These are phyloP conservation scores for Aspergillus fumigatus DNA, from an alignment of 2,329 filamentous ascomycete genomes.

Conservation along the genomic window DNA sequence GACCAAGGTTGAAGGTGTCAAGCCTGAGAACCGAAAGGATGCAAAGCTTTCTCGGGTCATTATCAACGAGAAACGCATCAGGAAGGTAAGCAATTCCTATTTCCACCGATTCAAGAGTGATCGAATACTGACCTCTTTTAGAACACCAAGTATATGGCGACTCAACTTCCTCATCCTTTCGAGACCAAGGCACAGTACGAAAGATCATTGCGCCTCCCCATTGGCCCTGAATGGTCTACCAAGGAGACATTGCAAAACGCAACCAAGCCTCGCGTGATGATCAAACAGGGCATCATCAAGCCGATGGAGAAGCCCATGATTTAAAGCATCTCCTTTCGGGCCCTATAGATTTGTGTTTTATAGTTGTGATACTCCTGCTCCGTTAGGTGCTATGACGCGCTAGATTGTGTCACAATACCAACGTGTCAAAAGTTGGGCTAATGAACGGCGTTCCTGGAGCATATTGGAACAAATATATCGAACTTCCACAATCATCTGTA, in stretches of 20 bases:
- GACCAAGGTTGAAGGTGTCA: slow-evolving; percentile 60
- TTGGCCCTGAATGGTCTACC: slow-evolving; percentile 94
- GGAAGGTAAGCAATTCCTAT: slow-evolving; percentile 60
- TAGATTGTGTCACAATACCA: background rate
- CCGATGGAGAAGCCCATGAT: slow-evolving; percentile 75
- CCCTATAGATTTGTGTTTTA: background rate
- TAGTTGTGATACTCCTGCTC: background rate
- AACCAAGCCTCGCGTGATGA: slow-evolving; percentile 81
- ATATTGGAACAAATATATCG: background rate
- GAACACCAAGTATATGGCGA: slow-evolving; percentile 84
- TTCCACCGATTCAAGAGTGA: background rate
- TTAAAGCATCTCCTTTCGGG: slow-evolving; percentile 24
- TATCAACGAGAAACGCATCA: slow-evolving; percentile 83
- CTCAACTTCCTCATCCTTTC: slow-evolving; percentile 80
- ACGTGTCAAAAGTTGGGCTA: background rate
- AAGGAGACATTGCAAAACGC: slow-evolving; percentile 88
- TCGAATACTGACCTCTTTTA: slow-evolving; percentile 32
- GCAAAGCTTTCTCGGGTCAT: slow-evolving; percentile 79
- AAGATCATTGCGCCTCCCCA: slow-evolving; percentile 74
- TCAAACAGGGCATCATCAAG: slow-evolving; percentile 86
- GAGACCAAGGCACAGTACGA: slow-evolving; percentile 88
- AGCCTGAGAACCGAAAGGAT: slow-evolving; percentile 73
- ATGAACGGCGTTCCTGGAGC: background rate
- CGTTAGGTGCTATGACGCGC: background rate
- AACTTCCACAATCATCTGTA: background rate